Evolutionary conservation across 768 basidiomycete genomes (phyloP), one percentile per base, ranked within the genome.

Genomic region (Suillus weaverae): DNA sequence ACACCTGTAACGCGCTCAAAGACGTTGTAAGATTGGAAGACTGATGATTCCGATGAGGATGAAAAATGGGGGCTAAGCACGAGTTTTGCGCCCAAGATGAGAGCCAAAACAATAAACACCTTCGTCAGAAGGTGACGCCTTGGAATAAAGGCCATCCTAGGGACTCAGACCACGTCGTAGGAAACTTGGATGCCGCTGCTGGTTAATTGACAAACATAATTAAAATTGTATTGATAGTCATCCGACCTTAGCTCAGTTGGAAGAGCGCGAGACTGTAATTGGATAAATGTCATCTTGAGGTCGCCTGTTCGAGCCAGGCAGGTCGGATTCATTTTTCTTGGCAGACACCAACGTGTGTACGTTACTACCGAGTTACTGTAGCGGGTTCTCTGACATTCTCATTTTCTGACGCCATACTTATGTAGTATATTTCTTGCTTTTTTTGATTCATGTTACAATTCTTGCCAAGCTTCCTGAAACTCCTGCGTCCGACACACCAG

Each of bases 261-360:
- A 78, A 82, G 81, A 82, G 81, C 81, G 77, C 75, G 68, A 80
- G 79, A 81, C 80, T 81, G 80, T 81, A 81, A 82, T 72, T 66
- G 79, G 61, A 64, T 65, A 65, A 60, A 41, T 43, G 62, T 66
- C 59, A 84, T 84, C 83, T 84, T 79, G 79, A 81, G 75, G 84
- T 84, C 83, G 81, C 82, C 84, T 83, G 84, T 85, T 85, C 84
- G 83, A 85, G 70, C 84, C 84, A 84, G 84, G 83, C 81, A 84
- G 80, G 77, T 82, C 79, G 82, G 82, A 84, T 69, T 62, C 32
- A 2, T 68, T 70, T 71, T 72, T 38, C 11, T 6, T n/a, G 1
- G 9, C 5, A 54, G 5, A 18, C n/a, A n/a, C n/a, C n/a, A n/a
- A n/a, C n/a, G n/a, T n/a, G n/a, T n/a, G n/a, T n/a, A n/a, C n/a